Evolutionary conservation across 768 basidiomycete species (phyloP).

Genomic region (Leccinum broughii): DNA sequence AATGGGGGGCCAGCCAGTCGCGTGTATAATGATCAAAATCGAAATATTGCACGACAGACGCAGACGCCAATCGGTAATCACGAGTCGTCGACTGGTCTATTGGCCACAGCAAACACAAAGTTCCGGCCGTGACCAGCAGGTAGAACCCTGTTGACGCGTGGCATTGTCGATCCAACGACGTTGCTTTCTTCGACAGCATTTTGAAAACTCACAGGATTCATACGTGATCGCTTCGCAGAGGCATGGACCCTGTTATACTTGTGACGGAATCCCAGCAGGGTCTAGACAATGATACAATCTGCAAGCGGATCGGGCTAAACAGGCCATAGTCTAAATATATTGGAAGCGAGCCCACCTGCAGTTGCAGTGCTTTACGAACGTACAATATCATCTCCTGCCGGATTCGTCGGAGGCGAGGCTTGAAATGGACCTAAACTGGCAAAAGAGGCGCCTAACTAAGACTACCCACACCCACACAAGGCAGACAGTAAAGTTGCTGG

Average conservation of each 20-base stretch:
- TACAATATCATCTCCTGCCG: not conserved
- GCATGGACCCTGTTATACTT: slow-evolving; percentile 1
- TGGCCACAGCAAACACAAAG: slow-evolving; percentile 6
- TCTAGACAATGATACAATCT: not conserved
- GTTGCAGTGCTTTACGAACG: not conserved
- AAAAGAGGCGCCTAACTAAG: not conserved
- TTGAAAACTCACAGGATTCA: not conserved
- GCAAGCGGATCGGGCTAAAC: not conserved
- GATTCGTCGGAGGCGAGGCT: not conserved
- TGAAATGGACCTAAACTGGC: not conserved
- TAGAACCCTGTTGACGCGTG: slow-evolving; percentile 5
- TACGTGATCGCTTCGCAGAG: slow-evolving; percentile 22
- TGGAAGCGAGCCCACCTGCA: not conserved
- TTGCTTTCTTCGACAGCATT: not conserved
- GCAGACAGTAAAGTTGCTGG: not conserved
- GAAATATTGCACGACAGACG: not conserved
- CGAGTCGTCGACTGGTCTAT: not conserved
- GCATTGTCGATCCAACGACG: slow-evolving; percentile 17
- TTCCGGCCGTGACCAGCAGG: not conserved
- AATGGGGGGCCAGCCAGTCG: slow-evolving; percentile 3
- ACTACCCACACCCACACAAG: not conserved
- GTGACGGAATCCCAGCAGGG: not conserved
- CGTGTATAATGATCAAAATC: not conserved
- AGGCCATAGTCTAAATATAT: not conserved
- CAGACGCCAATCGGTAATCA: not conserved